Percentiles rank a stretch among this genome's conserved stretches.
phyloP scores from a whole-genome alignment of 805 yeast species.

The Barnettozyma wickerhamii region DNA sequence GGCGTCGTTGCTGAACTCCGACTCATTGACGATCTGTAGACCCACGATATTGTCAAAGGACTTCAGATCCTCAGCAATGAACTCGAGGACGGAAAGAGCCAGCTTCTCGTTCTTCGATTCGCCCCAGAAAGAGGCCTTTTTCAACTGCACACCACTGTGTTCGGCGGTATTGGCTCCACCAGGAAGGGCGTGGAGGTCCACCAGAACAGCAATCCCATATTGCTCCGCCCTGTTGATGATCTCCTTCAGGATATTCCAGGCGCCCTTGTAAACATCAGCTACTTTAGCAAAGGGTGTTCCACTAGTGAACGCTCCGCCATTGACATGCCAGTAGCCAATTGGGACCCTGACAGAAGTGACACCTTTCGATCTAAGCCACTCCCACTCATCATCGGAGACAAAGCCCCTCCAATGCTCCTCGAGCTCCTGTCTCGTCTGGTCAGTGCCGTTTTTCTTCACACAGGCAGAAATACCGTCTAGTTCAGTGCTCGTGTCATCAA shows the following conservation, averaged over 20 bases:
- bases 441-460: slow-evolving; percentile 45
- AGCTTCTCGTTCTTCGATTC: slow-evolving; percentile 35
- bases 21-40: slow-evolving; percentile 82
- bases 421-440: slow-evolving; percentile 47
- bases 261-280: slow-evolving; percentile 55
- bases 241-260: slow-evolving; percentile 64
- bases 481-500: slow-evolving; percentile 59
- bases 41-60: slow-evolving; percentile 69
- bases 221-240: slow-evolving; percentile 56
- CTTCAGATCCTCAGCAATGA: slow-evolving; percentile 56
- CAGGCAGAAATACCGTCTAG: slow-evolving; percentile 60
- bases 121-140: slow-evolving; percentile 63
- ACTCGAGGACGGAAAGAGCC: slow-evolving; percentile 50
- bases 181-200: slow-evolving; percentile 88
- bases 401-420: slow-evolving; percentile 66
- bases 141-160: slow-evolving; percentile 71
- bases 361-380: slow-evolving; percentile 60
- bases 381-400: slow-evolving; percentile 71
- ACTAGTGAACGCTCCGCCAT: slow-evolving; percentile 50
- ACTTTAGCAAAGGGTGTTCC: slow-evolving; percentile 60
- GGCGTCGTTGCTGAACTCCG: slow-evolving; percentile 56
- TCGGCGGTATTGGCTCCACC: slow-evolving; percentile 87
- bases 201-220: slow-evolving; percentile 64
- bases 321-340: slow-evolving; percentile 87
- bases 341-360: slow-evolving; percentile 86